These are phyloP conservation scores for Phialophora tarda DNA, from an alignment of 2,329 filamentous ascomycete species.

Conservation along the genomic window DNA sequence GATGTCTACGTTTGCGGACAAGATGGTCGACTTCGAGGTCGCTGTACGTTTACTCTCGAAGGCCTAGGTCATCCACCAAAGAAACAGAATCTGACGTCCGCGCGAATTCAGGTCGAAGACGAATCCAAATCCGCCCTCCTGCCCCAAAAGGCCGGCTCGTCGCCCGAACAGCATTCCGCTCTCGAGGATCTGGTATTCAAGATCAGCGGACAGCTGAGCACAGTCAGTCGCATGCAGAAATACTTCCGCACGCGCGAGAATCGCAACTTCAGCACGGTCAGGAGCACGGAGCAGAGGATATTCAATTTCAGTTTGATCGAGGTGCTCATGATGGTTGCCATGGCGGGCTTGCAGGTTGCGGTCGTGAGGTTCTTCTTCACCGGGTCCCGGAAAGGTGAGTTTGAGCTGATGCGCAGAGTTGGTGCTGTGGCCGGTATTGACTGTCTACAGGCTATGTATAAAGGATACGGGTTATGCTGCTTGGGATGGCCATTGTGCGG, in stretches of 20 bases:
- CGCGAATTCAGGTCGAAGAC: constrained; percentile 75
- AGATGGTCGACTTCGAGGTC: constrained; percentile 98
- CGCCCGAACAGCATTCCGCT: constrained; percentile 83
- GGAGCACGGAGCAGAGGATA: constrained; percentile 92
- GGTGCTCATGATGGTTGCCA: constrained; percentile 85
- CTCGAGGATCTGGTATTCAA: constrained; percentile 96
- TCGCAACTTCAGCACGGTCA: constrained; percentile 96
- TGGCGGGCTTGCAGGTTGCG: constrained; percentile 96
- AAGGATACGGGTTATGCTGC: neutral
- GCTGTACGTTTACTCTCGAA: constrained; percentile 65
- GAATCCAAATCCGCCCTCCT: constrained; percentile 74
- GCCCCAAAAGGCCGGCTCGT: constrained; percentile 85
- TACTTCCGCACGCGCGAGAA: constrained; percentile 99
- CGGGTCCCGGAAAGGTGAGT: constrained; percentile 68
- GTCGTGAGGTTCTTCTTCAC: constrained; percentile 99
- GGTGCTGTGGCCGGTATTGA: constrained; percentile 1
- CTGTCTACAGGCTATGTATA: constrained; percentile 29
- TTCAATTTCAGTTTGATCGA: constrained; percentile 98
- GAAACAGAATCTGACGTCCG: constrained; percentile 36
- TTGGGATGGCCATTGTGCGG: neutral
- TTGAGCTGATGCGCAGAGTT: neutral
- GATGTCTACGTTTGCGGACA: constrained; percentile 97
- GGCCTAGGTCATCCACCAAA: neutral
- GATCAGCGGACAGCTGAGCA: constrained; percentile 88
- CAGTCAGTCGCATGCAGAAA: constrained; percentile 95